Conservation (phyloP, 345 rosid genomes). For the Pistacia atlantica region DNA sequence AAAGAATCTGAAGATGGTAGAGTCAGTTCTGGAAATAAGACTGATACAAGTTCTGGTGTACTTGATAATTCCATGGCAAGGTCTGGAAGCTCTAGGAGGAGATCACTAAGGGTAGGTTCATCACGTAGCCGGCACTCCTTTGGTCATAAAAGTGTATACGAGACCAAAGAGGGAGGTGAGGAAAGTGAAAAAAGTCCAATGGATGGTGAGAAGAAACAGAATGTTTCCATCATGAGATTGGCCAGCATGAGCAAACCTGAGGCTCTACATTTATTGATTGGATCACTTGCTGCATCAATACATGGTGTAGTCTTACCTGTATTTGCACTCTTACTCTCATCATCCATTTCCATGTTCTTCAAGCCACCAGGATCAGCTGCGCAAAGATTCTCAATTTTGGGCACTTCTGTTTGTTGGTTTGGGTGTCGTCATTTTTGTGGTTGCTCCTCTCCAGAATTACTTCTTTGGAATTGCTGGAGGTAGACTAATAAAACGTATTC, state of each 20-base stretch:
- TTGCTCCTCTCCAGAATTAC: slow-evolving; percentile 63
- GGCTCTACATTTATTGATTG: slow-evolving; percentile 54
- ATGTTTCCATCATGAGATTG: slow-evolving; percentile 58
- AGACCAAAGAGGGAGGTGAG: slow-evolving; percentile 25
- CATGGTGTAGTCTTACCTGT: slow-evolving; percentile 71
- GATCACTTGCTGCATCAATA: slow-evolving; percentile 57
- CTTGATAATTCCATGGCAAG: slow-evolving; percentile 19
- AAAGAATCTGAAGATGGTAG: slow-evolving; percentile 29
- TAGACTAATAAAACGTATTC: slow-evolving; percentile 65
- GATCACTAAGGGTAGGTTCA: slow-evolving; percentile 46
- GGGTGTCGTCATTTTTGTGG: slow-evolving; percentile 34
- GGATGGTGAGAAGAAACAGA: slow-evolving; percentile 30
- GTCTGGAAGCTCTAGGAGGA: slow-evolving; percentile 37
- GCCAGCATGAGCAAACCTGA: slow-evolving; percentile 79
- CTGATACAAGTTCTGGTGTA: background rate
- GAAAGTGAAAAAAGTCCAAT: background rate
- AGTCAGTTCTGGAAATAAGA: slow-evolving; percentile 6
- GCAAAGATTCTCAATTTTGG: slow-evolving; percentile 63
- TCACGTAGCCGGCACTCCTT: slow-evolving; percentile 50
- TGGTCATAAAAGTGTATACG: slow-evolving; percentile 25
- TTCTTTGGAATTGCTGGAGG: slow-evolving; percentile 83
- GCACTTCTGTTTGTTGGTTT: slow-evolving; percentile 48
- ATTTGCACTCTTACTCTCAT: slow-evolving; percentile 73
- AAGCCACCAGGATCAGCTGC: slow-evolving; percentile 41
- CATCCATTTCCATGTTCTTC: slow-evolving; percentile 65